These are phyloP conservation scores for Vigna mungo DNA, from an alignment of 306 rosid genomes.

Conservation along the genomic window DNA sequence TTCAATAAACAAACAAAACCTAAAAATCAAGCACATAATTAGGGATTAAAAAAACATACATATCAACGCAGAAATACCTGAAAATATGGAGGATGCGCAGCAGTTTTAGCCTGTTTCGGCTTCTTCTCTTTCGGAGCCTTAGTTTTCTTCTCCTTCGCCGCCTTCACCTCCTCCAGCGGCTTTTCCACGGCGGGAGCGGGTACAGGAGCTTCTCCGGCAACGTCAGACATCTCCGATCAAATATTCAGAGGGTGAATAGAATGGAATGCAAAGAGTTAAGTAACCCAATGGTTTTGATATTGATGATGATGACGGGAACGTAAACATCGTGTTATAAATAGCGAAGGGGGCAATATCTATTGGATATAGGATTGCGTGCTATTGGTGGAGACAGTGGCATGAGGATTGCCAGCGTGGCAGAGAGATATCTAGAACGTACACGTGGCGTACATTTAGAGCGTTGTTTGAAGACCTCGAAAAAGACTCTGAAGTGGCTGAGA, in stretches of 20 bases:
- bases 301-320: background rate
- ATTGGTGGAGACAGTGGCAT: conserved; percentile 41
- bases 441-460: conserved; percentile 52
- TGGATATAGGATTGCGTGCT: background rate
- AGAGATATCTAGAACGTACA: conserved; percentile 57
- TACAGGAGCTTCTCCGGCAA: conserved; percentile 47
- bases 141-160: conserved; percentile 63
- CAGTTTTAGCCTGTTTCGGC: conserved; percentile 61
- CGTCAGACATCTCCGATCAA: conserved; percentile 54
- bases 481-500: conserved; percentile 13
- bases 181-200: conserved; percentile 44
- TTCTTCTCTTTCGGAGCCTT: conserved; percentile 61
- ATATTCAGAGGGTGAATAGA: too few species aligned
- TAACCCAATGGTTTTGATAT: background rate
- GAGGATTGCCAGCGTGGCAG: conserved; percentile 58
- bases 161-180: conserved; percentile 46
- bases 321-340: conserved; percentile 41
- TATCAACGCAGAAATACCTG: conserved; percentile 52
- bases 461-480: background rate
- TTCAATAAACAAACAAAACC: background rate
- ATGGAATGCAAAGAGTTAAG: background rate
- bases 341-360: conserved; percentile 41
- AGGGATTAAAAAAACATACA: background rate
- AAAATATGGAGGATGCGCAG: conserved; percentile 86
- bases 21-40: background rate